Evolutionary conservation across 2,329 filamentous ascomycete genomes (phyloP).

Genomic region (Colletotrichum paranaense): DNA sequence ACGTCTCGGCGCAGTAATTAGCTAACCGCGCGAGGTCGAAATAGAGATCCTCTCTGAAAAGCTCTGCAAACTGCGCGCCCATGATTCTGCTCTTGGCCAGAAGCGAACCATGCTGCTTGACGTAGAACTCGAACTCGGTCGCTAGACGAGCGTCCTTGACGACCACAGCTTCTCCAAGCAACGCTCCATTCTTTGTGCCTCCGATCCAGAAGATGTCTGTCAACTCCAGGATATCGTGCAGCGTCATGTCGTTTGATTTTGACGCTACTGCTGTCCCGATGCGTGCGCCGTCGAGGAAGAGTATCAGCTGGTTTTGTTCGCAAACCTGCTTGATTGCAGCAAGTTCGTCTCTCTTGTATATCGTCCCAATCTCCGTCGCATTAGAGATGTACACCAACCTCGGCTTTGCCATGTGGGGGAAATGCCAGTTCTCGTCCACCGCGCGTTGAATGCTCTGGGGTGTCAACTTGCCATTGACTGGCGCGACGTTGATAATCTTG

Average conservation of each 20-base stretch:
- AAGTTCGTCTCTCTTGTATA: conserved; percentile 57
- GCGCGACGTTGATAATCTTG: conserved; percentile 61
- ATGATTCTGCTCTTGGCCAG: conserved; percentile 61
- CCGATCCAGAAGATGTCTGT: conserved; percentile 67
- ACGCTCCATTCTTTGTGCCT: conserved; percentile 62
- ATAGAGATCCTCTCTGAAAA: conserved; percentile 58
- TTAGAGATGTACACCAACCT: conserved; percentile 64
- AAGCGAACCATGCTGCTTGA: conserved; percentile 63
- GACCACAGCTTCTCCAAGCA: conserved; percentile 62
- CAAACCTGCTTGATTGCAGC: conserved; percentile 54
- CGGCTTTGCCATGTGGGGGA: conserved; percentile 63
- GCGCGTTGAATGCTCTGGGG: conserved; percentile 53
- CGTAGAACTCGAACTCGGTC: conserved; percentile 60
- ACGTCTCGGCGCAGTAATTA: conserved; percentile 55
- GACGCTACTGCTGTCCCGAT: conserved; percentile 54
- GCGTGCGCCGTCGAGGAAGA: conserved; percentile 61
- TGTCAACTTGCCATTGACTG: conserved; percentile 59
- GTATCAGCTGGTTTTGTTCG: conserved; percentile 51
- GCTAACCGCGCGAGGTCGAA: conserved; percentile 58
- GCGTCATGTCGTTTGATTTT: conserved; percentile 53
- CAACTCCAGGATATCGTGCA: conserved; percentile 56
- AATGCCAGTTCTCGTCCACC: conserved; percentile 60
- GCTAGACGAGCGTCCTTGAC: conserved; percentile 55
- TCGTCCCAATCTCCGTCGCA: conserved; percentile 61
- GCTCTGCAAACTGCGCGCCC: conserved; percentile 60